Evolutionary conservation across 306 rosid species (phyloP).

Genomic region (Dryas drummondii): DNA sequence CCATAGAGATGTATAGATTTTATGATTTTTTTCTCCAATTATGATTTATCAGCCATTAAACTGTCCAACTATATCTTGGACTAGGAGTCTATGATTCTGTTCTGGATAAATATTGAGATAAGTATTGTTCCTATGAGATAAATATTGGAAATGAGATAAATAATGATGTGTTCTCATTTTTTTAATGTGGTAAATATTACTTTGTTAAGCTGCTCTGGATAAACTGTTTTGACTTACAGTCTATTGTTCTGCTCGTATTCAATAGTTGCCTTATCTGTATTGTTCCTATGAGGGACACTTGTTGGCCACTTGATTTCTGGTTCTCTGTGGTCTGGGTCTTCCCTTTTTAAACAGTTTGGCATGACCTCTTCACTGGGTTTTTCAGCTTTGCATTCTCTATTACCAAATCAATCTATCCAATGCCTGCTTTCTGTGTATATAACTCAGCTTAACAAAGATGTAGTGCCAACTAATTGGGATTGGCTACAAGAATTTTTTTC

Average conservation of each 20-base stretch:
- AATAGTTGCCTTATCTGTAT: not conserved
- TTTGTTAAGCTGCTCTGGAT: too few relatives aligned
- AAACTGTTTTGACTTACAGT: slow-evolving; percentile 1
- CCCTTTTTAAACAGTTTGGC: not conserved
- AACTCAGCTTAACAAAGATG: not conserved
- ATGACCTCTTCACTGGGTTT: not conserved
- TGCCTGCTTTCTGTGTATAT: slow-evolving; percentile 12
- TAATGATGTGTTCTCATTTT: too few relatives aligned
- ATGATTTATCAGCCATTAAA: too few relatives aligned
- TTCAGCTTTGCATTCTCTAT: slow-evolving; percentile 13
- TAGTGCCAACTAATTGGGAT: not conserved
- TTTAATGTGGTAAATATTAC: not conserved
- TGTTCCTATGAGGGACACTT: not conserved
- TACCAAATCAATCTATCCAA: not conserved
- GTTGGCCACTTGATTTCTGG: not conserved
- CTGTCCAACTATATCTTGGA: too few relatives aligned
- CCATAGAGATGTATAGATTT: too few relatives aligned
- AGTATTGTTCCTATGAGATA: too few relatives aligned
- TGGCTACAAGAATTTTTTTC: not conserved
- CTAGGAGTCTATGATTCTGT: too few relatives aligned
- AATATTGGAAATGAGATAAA: too few relatives aligned
- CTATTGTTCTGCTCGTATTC: not conserved
- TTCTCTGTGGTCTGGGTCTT: not conserved
- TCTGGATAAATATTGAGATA: too few relatives aligned
- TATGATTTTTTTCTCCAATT: too few relatives aligned